These are phyloP conservation scores for Adansonia digitata DNA, from an alignment of 345 rosid genomes.

Conservation along the genomic window DNA sequence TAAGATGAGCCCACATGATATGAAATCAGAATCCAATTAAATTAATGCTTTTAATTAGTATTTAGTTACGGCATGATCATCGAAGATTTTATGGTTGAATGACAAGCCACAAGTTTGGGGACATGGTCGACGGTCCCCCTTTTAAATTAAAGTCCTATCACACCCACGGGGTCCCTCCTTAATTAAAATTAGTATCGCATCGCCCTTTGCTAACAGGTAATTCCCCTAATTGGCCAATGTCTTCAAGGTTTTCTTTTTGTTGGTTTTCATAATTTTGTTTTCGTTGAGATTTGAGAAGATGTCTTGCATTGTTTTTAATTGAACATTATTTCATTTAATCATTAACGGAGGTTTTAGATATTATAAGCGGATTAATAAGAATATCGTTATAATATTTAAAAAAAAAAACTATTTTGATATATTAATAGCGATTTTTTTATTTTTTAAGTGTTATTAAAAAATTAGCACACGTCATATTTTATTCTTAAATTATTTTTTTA, in stretches of 20 bases:
- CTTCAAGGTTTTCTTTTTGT: not conserved
- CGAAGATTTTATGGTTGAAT: slow-evolving; percentile 20
- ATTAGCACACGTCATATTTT: too few species aligned
- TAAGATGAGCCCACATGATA: not conserved
- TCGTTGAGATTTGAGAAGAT: too few species aligned
- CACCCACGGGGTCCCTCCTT: not conserved
- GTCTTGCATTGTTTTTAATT: too few species aligned
- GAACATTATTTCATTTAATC: too few species aligned
- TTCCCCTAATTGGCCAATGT: not conserved
- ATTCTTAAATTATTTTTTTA: too few species aligned
- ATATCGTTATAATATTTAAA: too few species aligned
- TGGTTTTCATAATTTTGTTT: not conserved
- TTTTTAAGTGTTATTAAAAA: too few species aligned
- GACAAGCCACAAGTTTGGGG: slow-evolving; percentile 9
- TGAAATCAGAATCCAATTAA: not conserved
- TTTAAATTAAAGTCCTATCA: not conserved
- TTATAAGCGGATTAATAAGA: too few species aligned
- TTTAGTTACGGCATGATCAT: slow-evolving; percentile 12
- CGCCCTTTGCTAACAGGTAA: not conserved
- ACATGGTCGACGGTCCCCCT: not conserved
- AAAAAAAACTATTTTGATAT: too few species aligned
- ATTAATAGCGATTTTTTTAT: too few species aligned
- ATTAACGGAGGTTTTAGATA: too few species aligned
- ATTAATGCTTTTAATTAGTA: slow-evolving; percentile 4
- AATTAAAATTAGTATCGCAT: not conserved